Conservation (phyloP, 371 early-diverging fungal genomes). For the Parasitella parasitica region DNA sequence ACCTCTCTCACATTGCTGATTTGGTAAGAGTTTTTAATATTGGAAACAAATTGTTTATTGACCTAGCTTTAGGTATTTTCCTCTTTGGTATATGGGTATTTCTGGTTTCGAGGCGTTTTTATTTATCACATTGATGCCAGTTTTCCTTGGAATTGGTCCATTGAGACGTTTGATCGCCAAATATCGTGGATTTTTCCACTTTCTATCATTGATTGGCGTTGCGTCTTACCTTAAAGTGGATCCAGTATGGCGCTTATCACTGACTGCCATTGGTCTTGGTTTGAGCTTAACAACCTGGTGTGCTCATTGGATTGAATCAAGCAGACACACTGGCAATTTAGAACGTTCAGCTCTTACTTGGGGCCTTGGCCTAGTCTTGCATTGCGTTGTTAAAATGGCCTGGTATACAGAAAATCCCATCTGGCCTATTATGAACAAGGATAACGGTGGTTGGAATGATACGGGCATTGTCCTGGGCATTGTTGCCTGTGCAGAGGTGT, state of each 20-base stretch:
- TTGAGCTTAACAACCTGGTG: conserved; percentile 60
- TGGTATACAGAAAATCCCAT: conserved; percentile 81
- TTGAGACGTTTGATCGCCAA: conserved; percentile 56
- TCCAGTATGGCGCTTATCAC: conserved; percentile 62
- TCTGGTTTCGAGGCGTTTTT: conserved; percentile 79
- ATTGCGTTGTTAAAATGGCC: conserved; percentile 71
- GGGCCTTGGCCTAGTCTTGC: conserved; percentile 67
- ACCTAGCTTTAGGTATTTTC: conserved; percentile 55
- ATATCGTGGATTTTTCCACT: conserved; percentile 60
- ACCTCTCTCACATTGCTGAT: conserved; percentile 72
- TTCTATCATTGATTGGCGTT: conserved; percentile 63
- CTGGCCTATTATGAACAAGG: conserved; percentile 77
- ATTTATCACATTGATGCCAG: conserved; percentile 60
- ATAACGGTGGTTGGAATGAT: conserved; percentile 71
- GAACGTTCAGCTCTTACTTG: conserved; percentile 66
- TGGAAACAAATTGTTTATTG: background rate
- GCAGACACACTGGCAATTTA: conserved; percentile 50
- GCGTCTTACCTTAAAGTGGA: conserved; percentile 57
- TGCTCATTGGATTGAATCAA: conserved; percentile 59
- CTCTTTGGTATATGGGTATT: conserved; percentile 85
- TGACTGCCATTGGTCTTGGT: conserved; percentile 61
- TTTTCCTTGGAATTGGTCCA: conserved; percentile 62
- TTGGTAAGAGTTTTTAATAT: conserved; percentile 54
- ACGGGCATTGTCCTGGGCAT: conserved; percentile 63
- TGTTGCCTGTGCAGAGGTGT: conserved; percentile 56